These are phyloP conservation scores for Chlorella sp. DNA, from an alignment of 139 green algal species.

Conservation along the genomic window DNA sequence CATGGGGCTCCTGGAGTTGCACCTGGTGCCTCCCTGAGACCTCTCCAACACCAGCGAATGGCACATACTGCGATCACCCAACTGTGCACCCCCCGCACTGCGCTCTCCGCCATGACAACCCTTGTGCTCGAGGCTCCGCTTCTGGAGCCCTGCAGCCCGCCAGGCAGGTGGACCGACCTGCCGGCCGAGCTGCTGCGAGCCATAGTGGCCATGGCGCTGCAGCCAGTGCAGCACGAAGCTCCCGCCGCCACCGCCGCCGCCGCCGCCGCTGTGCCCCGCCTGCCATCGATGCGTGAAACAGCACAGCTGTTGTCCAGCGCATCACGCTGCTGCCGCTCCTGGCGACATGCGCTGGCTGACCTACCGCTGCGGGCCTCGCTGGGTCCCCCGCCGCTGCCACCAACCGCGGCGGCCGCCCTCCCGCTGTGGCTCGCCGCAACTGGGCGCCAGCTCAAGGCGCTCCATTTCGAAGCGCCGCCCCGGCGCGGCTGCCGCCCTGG, in stretches of 20 bases:
- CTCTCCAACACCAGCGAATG: no score
- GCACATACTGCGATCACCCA: no score
- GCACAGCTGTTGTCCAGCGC: no score
- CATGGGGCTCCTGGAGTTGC: no score
- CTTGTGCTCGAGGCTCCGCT: no score
- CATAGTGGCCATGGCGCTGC: not conserved
- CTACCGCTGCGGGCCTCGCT: not conserved
- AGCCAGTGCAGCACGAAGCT: no score
- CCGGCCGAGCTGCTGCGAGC: not conserved
- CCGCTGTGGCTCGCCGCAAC: not conserved
- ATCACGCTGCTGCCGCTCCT: constrained; percentile 8
- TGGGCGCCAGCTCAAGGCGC: not conserved
- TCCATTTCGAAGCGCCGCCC: not conserved
- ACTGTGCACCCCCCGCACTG: no score
- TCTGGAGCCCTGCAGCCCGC: no score
- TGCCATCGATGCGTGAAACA: not conserved
- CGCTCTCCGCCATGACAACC: no score
- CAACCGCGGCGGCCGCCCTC: not conserved
- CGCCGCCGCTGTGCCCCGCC: no score
- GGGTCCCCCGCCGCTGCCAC: not conserved
- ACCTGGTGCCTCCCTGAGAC: no score
- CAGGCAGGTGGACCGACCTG: not conserved
- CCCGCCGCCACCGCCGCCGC: not conserved
- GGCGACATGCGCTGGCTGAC: not conserved
- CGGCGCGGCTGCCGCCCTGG: not conserved